Base-by-base conservation (phyloP, 352 stramenopile species). In the Globisporangium abappressorium region DNA sequence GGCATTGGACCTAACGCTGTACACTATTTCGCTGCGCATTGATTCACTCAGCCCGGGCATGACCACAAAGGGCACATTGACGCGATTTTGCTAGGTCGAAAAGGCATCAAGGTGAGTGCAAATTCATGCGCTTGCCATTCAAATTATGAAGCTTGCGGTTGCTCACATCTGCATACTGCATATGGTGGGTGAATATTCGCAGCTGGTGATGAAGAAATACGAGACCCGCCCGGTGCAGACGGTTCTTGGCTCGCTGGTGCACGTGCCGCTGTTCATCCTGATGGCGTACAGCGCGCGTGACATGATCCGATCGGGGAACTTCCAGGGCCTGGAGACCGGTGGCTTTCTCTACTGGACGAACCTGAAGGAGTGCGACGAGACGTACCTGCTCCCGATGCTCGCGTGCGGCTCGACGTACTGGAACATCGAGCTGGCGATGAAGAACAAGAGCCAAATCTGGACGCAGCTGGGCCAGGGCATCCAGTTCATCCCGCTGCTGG, bases 231-330 rank as follows among this genome's bases (percentile, higher is more conserved):
- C 83, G 11, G 71, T 93, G 20, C 80, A 91, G 61, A 90, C 83
- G 30, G 64, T 92, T 11, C 64, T 91, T 26, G 81, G 82, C 12
- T 80, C 82, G 26, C 57, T 93, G 33, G 78, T 89, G 14, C 79
- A 93, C 72, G 84, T 93, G 47, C 85, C 85, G 38, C 57, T 90
- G 15, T 93, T 93, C 70, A 71, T 89, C 57, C 46, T 93, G 22
- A 81, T 92, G 69, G 82, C 82, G 18, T 93, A 92, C 71, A 90
- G 82, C 63, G 83, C 83, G 20, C 85, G 85, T 38, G 81, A 91
- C 41, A 87, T 93, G 80, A 80, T 93, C 58, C 85, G 85, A 24
- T 91, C 79, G 15, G 85, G 85, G 5, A 87, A 83, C 46, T 81
- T 89, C 60, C 72, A 72, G 0, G 85, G 82, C 0, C 73, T 94